phyloP scores from a whole-genome alignment of 768 basidiomycete species.

The Coprinopsis sp. region DNA sequence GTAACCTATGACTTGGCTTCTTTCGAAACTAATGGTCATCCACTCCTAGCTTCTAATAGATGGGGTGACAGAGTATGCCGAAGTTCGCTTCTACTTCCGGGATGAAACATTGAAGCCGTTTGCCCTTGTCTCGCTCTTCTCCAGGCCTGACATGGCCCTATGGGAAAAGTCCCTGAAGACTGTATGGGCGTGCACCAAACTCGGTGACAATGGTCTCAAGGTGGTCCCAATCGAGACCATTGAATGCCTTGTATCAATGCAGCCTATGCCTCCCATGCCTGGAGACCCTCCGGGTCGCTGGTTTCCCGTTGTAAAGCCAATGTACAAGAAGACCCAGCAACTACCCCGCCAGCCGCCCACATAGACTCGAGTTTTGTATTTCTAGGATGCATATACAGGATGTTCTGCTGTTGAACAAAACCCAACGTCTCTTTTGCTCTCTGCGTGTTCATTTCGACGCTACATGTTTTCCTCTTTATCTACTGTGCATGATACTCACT shows the following conservation, averaged over 20 bases:
- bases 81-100: neutral
- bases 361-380: no score
- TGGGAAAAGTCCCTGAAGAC: neutral
- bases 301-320: conserved; percentile 7
- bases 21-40: neutral
- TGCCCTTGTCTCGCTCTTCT: conserved; percentile 1
- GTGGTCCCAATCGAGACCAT: neutral
- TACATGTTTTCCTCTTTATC: no score
- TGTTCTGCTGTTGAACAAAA: no score
- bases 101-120: neutral
- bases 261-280: neutral
- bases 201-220: neutral
- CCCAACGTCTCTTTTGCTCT: no score
- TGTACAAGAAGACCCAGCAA: no score
- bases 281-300: conserved; percentile 1
- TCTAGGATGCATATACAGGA: no score
- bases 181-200: neutral
- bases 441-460: no score
- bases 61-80: neutral
- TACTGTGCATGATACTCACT: no score
- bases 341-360: no score
- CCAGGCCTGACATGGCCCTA: neutral
- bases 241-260: conserved; percentile 6
- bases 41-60: neutral
- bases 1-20: neutral